A percentile compares a stretch with the other conserved stretches of the same genome.
These are phyloP conservation scores for Rhexocercosporidium sp. DNA, from an alignment of 2,329 filamentous ascomycete species.

Conservation along the genomic window DNA sequence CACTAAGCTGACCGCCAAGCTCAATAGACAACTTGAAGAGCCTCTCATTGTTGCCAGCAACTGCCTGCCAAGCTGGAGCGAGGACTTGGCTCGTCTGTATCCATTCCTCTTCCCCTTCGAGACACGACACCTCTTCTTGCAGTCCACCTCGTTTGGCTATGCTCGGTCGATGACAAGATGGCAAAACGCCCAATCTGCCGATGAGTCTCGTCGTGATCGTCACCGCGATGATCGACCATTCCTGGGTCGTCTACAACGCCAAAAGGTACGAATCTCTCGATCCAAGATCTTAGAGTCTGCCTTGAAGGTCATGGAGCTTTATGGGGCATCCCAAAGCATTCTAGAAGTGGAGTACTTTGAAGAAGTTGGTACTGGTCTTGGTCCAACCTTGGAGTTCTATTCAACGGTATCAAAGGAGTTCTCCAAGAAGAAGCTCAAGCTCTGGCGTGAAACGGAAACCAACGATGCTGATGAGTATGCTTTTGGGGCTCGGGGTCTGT, in stretches of 20 bases:
- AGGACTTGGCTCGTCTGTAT: constrained; percentile 90
- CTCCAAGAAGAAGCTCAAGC: constrained; percentile 93
- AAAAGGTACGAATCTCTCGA: constrained; percentile 97
- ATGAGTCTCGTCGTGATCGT: constrained; percentile 80
- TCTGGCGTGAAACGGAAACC: constrained; percentile 92
- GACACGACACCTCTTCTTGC: constrained; percentile 93
- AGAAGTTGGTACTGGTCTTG: constrained; percentile 94
- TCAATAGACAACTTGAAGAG: constrained; percentile 96
- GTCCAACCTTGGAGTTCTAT: constrained; percentile 96
- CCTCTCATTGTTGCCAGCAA: constrained; percentile 96
- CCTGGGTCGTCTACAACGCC: constrained; percentile 87
- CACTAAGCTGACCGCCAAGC: constrained; percentile 95
- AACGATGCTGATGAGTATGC: constrained; percentile 78
- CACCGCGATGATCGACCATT: constrained; percentile 88
- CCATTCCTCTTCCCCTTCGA: constrained; percentile 98
- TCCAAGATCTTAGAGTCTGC: constrained; percentile 96
- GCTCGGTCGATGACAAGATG: constrained; percentile 96
- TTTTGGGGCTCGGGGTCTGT: constrained; percentile 82
- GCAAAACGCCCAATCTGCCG: constrained; percentile 87
- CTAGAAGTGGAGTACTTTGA: constrained; percentile 99
- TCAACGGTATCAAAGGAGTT: constrained; percentile 97
- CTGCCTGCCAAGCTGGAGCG: constrained; percentile 93
- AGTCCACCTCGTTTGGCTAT: constrained; percentile 98
- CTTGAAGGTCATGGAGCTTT: constrained; percentile 98
- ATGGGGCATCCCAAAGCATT: constrained; percentile 94